Evolutionary conservation across 2,329 filamentous ascomycete species (phyloP), one percentile per base, ranked within the genome.

Genomic region (Trichoderma afroharzianum): DNA sequence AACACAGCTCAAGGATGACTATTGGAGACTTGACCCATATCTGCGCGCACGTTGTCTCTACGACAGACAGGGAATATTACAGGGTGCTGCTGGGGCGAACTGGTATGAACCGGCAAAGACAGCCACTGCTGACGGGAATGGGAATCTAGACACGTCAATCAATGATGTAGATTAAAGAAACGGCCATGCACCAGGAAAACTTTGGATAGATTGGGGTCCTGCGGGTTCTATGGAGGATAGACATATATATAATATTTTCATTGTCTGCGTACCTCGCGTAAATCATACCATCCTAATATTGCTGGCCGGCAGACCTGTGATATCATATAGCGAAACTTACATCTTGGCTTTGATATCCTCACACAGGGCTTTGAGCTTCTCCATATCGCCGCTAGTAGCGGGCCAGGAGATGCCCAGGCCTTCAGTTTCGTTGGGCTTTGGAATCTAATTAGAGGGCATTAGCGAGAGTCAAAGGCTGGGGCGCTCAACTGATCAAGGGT

Each of bases 281-380:
- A 53, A 59, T 7, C 39, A 28, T 33, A 53, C 24, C 53, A 68
- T 50, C 39, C 26, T 36, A 18, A 33, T 62, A 6, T 6, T 5
- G 21, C 33, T 30, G 14, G 33, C 4, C 9, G 7, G 36, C 21
- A 59, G 15, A 28, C 28, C n/a, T 24, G 21, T 61, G n/a, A n/a
- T 28, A 36, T 24, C 8, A 21, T 4, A 36, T 2, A 4, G 26
- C 6, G 7, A 47, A 18, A 39, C 43, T 82, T 86, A 97, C 87
- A 98, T 95, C 87, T 94, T 97, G 18, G 91, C 83, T 88, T 97
- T 97, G 79, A 99, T 86, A 70, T 97, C 93, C 81, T 95, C 94
- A 73, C 88, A 86, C 73, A 97, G 84, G 74, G 88, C 89, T 86
- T 95, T 93, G 77, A 99, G 84, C 80, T 91, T 88, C 1, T 93